Percentiles rank a stretch among this genome's conserved stretches.
Conservation (phyloP, 306 rosid species). For the Ormosia emarginata region DNA sequence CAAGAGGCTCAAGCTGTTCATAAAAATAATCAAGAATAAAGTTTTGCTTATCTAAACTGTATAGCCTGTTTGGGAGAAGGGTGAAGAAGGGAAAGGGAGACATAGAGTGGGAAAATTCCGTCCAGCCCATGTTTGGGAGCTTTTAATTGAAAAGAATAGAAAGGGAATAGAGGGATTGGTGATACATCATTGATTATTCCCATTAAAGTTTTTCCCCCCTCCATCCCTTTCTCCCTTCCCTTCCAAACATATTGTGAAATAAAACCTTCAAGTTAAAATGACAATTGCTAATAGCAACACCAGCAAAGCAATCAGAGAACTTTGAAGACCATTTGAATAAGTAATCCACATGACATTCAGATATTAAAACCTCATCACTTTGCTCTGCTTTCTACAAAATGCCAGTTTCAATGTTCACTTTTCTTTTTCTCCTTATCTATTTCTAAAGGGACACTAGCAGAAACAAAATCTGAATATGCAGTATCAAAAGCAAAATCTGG, state of each 20-base stretch:
- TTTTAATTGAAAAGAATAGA: not conserved
- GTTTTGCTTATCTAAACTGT: not conserved
- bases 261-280: not conserved
- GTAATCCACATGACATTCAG: conserved; percentile 32
- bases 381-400: conserved; percentile 24
- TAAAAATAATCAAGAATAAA: not conserved
- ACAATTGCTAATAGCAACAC: not conserved
- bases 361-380: conserved; percentile 28
- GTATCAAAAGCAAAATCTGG: not conserved
- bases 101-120: not conserved
- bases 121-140: not conserved
- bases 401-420: not conserved
- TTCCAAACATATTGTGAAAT: not conserved
- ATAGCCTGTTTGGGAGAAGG: not conserved
- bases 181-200: not conserved
- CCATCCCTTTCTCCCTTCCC: not conserved
- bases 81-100: not conserved
- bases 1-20: not conserved
- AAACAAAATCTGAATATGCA: not conserved
- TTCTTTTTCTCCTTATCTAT: not conserved
- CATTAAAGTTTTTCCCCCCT: not conserved
- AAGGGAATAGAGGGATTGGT: not conserved
- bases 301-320: conserved; percentile 46
- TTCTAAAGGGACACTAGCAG: not conserved
- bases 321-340: conserved; percentile 30